Evolutionary conservation across 257 asterid genomes (phyloP), one percentile per base, ranked within the genome.

Genomic region (Forsythia suspensa): DNA sequence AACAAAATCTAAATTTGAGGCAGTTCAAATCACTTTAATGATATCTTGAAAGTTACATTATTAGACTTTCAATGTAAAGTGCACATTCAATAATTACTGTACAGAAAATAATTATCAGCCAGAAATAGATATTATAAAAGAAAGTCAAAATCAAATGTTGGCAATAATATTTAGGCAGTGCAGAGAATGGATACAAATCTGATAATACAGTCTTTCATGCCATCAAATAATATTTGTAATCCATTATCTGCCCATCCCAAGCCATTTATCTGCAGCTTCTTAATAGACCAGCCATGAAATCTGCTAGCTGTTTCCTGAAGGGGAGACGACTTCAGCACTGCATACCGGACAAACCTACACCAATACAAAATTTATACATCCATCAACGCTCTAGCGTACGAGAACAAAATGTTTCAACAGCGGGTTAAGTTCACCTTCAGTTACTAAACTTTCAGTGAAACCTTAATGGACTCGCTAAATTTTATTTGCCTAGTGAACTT

Each of bases 271-370:
- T 11, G 70, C 70, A 63, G 39, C 38, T 21, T 63, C 39, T 61
- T 13, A 24, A 21, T 21, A 43, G 18, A 12, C 65, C 75, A 43
- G 18, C 77, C 61, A 44, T 21, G 68, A 61, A 63, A 6, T 74
- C 61, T 43, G 81, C 88, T 89, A 92, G 88, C 90, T 87, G 85
- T 80, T 90, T 77, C 88, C 96, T 3, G 92, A 79, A 67, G 91
- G 73, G 10, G 98, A 91, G 40, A 95, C 39, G 1, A 63, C 97
- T 86, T 95, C 98, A 6, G 92, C 85, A 68, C 91, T 88, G 91
- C 99, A 95, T 61, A 95, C 92, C 0, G 99, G 99, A 79, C 98
- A 95, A 74, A 93, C 96, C 98, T 29, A 29, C 34, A 29, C 34
- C 34, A 1, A 29, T 29, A 29, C 69, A 77, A 4, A 74, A 72